These are phyloP conservation scores for Spongispora temasekensis DNA, from an alignment of 1,284 basidiomycete species.

Conservation along the genomic window DNA sequence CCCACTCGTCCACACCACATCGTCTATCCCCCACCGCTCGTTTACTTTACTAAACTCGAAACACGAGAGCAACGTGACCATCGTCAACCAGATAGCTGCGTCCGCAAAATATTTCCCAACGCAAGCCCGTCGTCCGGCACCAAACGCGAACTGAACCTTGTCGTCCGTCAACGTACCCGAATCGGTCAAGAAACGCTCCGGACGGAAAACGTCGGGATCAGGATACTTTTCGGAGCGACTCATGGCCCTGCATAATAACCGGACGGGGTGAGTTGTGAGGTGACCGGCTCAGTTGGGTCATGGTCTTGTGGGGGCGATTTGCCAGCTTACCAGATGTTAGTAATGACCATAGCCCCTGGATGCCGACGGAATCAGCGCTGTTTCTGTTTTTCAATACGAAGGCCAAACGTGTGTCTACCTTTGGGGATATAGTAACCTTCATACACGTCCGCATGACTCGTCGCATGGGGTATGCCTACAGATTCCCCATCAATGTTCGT, in stretches of 20 bases:
- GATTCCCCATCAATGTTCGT: neutral
- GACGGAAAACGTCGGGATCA: conserved; percentile 45
- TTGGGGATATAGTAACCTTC: conserved; percentile 1
- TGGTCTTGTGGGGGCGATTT: neutral
- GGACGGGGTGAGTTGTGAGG: neutral
- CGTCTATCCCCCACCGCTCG: neutral
- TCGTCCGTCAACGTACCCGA: conserved; percentile 23
- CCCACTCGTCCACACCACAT: conserved; percentile 6
- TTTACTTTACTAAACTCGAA: conserved; percentile 9
- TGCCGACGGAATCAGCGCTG: too few species aligned
- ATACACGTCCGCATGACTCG: conserved; percentile 5
- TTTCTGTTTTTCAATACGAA: too few species aligned
- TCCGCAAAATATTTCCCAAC: conserved; percentile 8
- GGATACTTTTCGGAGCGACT: conserved; percentile 47
- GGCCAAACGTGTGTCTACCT: too few species aligned
- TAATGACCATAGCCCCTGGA: conserved; percentile 4
- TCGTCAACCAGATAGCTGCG: conserved; percentile 8
- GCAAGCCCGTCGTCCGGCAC: conserved; percentile 42
- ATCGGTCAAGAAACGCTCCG: conserved; percentile 45
- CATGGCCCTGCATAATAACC: conserved; percentile 37
- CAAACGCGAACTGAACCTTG: conserved; percentile 48
- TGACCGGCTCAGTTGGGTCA: neutral
- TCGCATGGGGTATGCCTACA: conserved; percentile 5
- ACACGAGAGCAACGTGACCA: conserved; percentile 12
- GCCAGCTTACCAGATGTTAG: conserved; percentile 5